Evolutionary conservation across 2,329 filamentous ascomycete genomes (phyloP), one percentile per base, ranked within the genome.

Genomic region (Diaporthe sp.): DNA sequence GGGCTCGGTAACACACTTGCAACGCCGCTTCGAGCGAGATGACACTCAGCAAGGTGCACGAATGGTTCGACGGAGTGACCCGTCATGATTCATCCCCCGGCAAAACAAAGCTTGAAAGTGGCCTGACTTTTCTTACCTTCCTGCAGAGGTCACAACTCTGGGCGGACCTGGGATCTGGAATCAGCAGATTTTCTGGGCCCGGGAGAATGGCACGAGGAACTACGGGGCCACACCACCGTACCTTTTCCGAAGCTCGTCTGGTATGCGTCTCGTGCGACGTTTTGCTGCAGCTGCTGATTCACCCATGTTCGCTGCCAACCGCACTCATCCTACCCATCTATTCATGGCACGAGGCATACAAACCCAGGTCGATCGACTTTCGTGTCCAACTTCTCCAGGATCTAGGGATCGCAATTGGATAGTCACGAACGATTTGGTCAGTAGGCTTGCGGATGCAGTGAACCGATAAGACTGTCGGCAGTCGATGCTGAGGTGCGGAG

Each of bases 81-180:
- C 25, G 10, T 45, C 68, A 61, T 64, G 55, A 64, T 25, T 72
- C 54, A 47, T 72, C 45, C 40, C 54, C 55, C 22, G 42, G 55
- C 45, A 52, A 30, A 38, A 33, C 25, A 30, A 58, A 38, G 30
- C 55, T 66, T 50, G 30, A 30, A 67, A 45, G 35, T 54, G 54
- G 55, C 12, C 60, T 45, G 35, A 73, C 60, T 64, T 69, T 73
- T 75, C 77, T 72, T 77, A 80, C 82, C 79, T 82, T 83, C 42
- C 81, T 78, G 76, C 82, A 84, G 22, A 82, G 79, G 74, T 84
- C 83, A 72, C 83, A 84, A 71, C 82, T 83, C 68, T 83, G 82
- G 6, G 80, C 79, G 45, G 80, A 81, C 38, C 83, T 78, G 72
- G 45, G 15, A 68, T 38, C 64, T 45, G n/a, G 64, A 68, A 68